Evolutionary conservation across 805 yeast genomes (phyloP), one percentile per base, ranked within the genome.

Genomic region (Schizosaccharomyces japonicus): DNA sequence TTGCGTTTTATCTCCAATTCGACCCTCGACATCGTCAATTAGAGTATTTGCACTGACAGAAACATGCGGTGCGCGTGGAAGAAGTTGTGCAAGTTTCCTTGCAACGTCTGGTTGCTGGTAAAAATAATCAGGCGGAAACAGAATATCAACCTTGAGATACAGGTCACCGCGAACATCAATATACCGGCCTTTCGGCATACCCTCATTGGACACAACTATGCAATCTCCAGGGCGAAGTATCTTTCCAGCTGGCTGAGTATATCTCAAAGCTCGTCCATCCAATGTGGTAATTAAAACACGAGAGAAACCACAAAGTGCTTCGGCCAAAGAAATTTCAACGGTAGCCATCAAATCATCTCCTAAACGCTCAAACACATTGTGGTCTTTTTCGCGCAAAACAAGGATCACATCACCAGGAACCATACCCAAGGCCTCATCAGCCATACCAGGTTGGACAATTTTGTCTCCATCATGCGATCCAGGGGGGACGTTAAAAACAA

Each of bases 111-210:
- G 21, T 23, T 83, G 94, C 53, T 72, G 60, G 56, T 77, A 76
- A 95, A 95, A 84, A 56, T 76, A 72, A 60, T 83, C 92, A 31
- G 68, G 67, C 1, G 95, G 95, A 59, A 85, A 84, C 54, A 76
- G 82, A 47, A 85, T 73, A 19, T 72, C 72, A n/a, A 81, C 60
- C 47, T 68, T 71, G 15, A 84, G 66, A 55, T 74, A 83, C 52
- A 84, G 63, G 58, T 80, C 80, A 25, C 95, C 95, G 40, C 63
- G 63, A 47, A 54, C 56, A 33, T 52, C 68, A 45, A 40, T 49
- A n/a, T 61, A 50, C n/a, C 50, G 28, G 32, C 54, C 53, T 13
- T 45, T 42, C 0, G 94, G 94, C 92, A 87, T 82, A 4, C 95
- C 95, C 59, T 83, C 94, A 39, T 71, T 70, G 34, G 67, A 60